Evolutionary conservation across 2,329 filamentous ascomycete species (phyloP), one percentile per base, ranked within the genome.

Genomic region (Pseudopyricularia javanii): DNA sequence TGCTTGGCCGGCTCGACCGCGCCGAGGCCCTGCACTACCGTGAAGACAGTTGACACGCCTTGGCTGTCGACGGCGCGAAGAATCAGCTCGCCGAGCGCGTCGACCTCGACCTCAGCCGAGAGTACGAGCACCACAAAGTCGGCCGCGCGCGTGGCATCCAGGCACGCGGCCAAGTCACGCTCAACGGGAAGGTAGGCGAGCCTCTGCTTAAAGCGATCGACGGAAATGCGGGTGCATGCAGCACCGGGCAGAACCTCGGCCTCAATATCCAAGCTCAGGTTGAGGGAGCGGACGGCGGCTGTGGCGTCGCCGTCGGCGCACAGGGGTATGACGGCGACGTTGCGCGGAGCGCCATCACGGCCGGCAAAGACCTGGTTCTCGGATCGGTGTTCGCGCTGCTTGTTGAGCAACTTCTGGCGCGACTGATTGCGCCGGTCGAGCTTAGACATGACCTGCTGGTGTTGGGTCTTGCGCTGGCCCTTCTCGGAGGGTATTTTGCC

Each of bases 391-490:
- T 93, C 89, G 64, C 83, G 83, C 64, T 90, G 83, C 70, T 97
- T 96, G 60, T 83, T 76, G 56, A 86, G 73, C 62, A 91, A 87
- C 67, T 85, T 83, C 74, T 98, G 93, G 69, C 91, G 91, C 60
- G 89, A 88, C 73, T 95, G 89, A 69, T 98, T 97, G 61, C 89
- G 84, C 55, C 93, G 86, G 69, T 95, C 90, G 67, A 98, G 80
- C 71, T 97, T 98, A 55, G 90, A 95, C 88, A 96, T 91, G 71
- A 96, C 82, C 72, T 95, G 89, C 67, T 98, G 93, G 67, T 95
- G 89, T 53, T 88, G 88, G 15, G 91, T 95, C 69, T 88, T 94
- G 63, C 91, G 83, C 40, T 47, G 37, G 12, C 50, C 50, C 61
- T 78, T 81, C 64, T 95, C 87, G 62, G 80, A 73, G 53, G 76